Conservation (phyloP, 2,329 filamentous ascomycete species). For the Neofusicoccum sp. region DNA sequence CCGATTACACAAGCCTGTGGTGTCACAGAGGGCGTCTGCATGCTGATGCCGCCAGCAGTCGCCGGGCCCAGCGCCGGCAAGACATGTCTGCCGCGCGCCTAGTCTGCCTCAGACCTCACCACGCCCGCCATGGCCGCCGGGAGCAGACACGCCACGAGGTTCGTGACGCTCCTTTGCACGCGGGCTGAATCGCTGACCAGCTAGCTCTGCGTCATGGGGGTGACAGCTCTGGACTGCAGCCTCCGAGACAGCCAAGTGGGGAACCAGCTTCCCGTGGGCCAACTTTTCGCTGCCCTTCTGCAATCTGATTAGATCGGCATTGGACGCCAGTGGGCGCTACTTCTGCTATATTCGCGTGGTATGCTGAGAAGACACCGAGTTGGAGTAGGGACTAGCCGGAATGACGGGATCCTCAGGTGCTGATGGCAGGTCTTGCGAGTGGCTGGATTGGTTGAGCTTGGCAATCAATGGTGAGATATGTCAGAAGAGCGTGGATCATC, state of each 20-base stretch:
- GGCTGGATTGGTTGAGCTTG: too few relatives aligned
- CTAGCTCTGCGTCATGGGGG: not conserved
- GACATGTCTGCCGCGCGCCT: not conserved
- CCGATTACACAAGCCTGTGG: not conserved
- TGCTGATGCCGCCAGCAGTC: not conserved
- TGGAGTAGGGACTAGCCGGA: not conserved
- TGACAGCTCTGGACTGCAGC: not conserved
- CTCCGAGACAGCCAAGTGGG: not conserved
- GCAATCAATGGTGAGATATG: too few relatives aligned
- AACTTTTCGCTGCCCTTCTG: slow-evolving; percentile 3
- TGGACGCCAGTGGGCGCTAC: not conserved
- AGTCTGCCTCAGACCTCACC: not conserved
- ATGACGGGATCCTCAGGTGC: too few relatives aligned
- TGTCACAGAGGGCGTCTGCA: not conserved
- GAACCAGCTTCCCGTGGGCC: not conserved
- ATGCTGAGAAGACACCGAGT: not conserved
- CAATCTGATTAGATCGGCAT: not conserved
- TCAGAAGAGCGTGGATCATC: too few relatives aligned
- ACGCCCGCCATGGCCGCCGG: too few relatives aligned
- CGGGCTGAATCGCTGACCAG: not conserved
- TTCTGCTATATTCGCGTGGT: not conserved
- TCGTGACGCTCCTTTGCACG: too few relatives aligned
- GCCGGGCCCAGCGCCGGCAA: not conserved
- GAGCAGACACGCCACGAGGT: too few relatives aligned
- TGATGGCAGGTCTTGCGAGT: not conserved